Percentiles rank a stretch among this genome's conserved stretches.
Conservation (phyloP, 768 basidiomycete genomes). For the Auricularia sp. region DNA sequence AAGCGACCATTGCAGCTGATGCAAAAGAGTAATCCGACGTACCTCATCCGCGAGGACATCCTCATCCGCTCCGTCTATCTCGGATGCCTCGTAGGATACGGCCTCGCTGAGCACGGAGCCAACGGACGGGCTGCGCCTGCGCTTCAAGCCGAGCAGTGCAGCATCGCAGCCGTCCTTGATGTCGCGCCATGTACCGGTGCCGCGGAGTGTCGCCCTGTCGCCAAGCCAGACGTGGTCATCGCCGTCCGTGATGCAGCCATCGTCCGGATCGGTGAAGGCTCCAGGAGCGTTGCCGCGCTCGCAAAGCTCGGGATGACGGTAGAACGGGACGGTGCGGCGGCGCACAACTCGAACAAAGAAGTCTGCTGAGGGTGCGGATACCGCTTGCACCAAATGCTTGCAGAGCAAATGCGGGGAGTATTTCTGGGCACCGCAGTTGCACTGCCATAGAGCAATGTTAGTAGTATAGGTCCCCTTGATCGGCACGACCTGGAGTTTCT, state of each 20-base stretch:
- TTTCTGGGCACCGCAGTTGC: conserved; percentile 21
- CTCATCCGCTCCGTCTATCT: conserved; percentile 10
- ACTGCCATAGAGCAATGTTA: conserved; percentile 16
- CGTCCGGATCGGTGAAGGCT: not conserved
- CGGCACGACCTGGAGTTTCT: conserved; percentile 3
- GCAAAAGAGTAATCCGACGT: not conserved
- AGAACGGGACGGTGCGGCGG: conserved; percentile 15
- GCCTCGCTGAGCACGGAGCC: not conserved
- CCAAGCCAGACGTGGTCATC: conserved; percentile 16
- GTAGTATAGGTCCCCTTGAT: conserved; percentile 14
- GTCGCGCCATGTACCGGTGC: conserved; percentile 7
- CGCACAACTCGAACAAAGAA: conserved; percentile 16
- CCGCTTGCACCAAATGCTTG: conserved; percentile 25
- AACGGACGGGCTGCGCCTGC: conserved; percentile 2
- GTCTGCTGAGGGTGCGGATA: conserved; percentile 6
- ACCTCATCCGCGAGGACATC: not conserved
- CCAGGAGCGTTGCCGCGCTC: not conserved
- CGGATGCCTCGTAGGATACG: not conserved
- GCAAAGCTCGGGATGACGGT: conserved; percentile 12
- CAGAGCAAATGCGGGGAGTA: conserved; percentile 20
- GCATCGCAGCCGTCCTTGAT: conserved; percentile 3
- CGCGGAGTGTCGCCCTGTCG: conserved; percentile 5
- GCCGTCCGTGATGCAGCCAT: conserved; percentile 15
- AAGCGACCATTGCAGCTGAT: not conserved
- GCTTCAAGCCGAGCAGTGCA: conserved; percentile 2